Evolutionary conservation across 2,329 filamentous ascomycete species (phyloP).

Genomic region (Daldinia sp.): DNA sequence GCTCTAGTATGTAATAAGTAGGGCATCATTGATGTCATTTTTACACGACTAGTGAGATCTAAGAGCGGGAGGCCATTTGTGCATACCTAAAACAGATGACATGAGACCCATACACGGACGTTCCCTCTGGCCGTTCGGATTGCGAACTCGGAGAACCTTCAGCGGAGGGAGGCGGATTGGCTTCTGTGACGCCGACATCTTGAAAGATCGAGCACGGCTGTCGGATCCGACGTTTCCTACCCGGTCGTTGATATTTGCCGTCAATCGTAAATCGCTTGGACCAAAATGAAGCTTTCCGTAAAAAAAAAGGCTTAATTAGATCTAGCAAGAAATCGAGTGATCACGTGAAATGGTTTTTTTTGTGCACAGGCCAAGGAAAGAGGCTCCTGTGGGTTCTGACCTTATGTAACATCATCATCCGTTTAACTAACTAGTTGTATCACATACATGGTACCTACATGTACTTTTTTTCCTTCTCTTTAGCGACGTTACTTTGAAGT

Average conservation of each 20-base stretch:
- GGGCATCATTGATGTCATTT: background rate
- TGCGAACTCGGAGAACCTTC: constrained; percentile 61
- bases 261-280: constrained; percentile 20
- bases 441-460: background rate
- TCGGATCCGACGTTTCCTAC: background rate
- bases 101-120: constrained; percentile 66
- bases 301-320: constrained; percentile 6
- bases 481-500: background rate
- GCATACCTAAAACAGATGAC: constrained; percentile 64
- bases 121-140: constrained; percentile 58
- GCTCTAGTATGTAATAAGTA: background rate
- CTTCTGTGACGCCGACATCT: constrained; percentile 57
- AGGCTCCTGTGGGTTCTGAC: background rate
- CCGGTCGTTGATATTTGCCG: constrained; percentile 6
- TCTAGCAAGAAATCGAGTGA: background rate
- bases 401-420: background rate
- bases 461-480: background rate
- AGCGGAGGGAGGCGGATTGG: constrained; percentile 67
- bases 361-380: constrained; percentile 1
- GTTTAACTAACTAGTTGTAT: too few species aligned
- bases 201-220: constrained; percentile 16
- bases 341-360: constrained; percentile 18
- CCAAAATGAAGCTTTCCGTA: constrained; percentile 22
- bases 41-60: background rate
- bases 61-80: constrained; percentile 15